Conservation (phyloP, 2,329 filamentous ascomycete species). For the Hysterium pulicare region DNA sequence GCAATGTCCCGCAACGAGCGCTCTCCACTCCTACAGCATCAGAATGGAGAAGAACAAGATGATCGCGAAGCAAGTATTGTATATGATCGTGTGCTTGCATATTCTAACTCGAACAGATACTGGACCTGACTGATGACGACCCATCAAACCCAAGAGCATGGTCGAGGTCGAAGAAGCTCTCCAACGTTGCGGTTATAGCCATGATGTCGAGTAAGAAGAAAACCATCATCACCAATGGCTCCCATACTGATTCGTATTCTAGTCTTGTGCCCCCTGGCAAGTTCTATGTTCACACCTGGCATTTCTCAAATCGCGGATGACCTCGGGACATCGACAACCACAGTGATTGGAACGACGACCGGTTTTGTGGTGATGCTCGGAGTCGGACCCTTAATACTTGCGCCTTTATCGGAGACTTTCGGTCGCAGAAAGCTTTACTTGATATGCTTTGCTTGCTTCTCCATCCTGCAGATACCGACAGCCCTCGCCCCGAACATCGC, state of each 20-base stretch:
- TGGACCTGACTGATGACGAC: conserved; percentile 38
- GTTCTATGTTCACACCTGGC: conserved; percentile 52
- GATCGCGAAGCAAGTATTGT: conserved; percentile 22
- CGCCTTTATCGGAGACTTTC: conserved; percentile 47
- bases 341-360: conserved; percentile 50
- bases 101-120: conserved; percentile 14
- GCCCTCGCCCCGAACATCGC: conserved; percentile 48
- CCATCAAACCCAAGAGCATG: conserved; percentile 47
- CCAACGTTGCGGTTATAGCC: conserved; percentile 50
- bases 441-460: conserved; percentile 44
- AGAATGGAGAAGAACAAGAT: conserved; percentile 31
- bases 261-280: conserved; percentile 48
- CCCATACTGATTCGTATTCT: conserved; percentile 5
- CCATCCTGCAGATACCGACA: conserved; percentile 47
- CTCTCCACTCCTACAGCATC: conserved; percentile 37
- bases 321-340: conserved; percentile 39
- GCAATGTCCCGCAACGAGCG: conserved; percentile 31
- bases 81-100: conserved; percentile 12
- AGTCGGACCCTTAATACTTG: conserved; percentile 46
- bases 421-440: conserved; percentile 46
- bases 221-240: neutral
- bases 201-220: conserved; percentile 43
- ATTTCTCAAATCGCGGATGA: conserved; percentile 49
- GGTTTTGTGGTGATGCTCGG: conserved; percentile 51
- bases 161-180: conserved; percentile 43